phyloP scores from a whole-genome alignment of 129 eudicot species.

The Smallanthus sonchifolius region DNA sequence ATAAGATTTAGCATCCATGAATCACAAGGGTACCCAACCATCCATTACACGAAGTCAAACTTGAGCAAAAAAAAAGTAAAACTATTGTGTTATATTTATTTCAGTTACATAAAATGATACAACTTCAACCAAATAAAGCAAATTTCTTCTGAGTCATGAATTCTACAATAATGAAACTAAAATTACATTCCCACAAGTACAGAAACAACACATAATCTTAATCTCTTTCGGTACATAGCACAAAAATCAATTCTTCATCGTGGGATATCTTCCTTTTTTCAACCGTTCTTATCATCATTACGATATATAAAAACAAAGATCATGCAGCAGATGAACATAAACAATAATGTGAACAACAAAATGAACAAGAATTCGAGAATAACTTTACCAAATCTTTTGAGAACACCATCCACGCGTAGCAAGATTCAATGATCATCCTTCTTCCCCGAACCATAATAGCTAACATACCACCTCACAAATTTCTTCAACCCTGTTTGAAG shows the following conservation, averaged over 20 bases:
- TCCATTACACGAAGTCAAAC: slow-evolving; percentile 6
- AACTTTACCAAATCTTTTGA: slow-evolving; percentile 29
- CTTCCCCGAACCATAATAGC: slow-evolving; percentile 67
- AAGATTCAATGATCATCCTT: slow-evolving; percentile 54
- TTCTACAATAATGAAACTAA: slow-evolving; percentile 66
- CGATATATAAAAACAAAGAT: slow-evolving; percentile 46
- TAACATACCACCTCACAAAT: slow-evolving; percentile 76
- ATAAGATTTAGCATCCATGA: slow-evolving; percentile 11
- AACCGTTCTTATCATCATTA: slow-evolving; percentile 38
- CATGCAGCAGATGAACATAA: slow-evolving; percentile 28
- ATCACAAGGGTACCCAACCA: slow-evolving; percentile 16
- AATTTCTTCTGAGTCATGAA: slow-evolving; percentile 43
- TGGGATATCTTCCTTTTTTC: slow-evolving; percentile 29
- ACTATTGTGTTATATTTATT: slow-evolving; percentile 51
- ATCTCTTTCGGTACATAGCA: slow-evolving; percentile 53
- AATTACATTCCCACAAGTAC: slow-evolving; percentile 32
- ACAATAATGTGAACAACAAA: slow-evolving; percentile 50
- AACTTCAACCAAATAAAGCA: slow-evolving; percentile 46
- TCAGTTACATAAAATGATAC: slow-evolving; percentile 51
- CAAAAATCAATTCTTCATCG: slow-evolving; percentile 31
- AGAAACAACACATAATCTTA: slow-evolving; percentile 30
- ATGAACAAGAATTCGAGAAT: slow-evolving; percentile 49
- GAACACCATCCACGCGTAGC: slow-evolving; percentile 6
- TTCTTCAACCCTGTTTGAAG: slow-evolving; percentile 87
- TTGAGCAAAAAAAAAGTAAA: slow-evolving; percentile 3